Evolutionary conservation across 2,329 filamentous ascomycete genomes (phyloP).

Genomic region (Monilinia polystroma): DNA sequence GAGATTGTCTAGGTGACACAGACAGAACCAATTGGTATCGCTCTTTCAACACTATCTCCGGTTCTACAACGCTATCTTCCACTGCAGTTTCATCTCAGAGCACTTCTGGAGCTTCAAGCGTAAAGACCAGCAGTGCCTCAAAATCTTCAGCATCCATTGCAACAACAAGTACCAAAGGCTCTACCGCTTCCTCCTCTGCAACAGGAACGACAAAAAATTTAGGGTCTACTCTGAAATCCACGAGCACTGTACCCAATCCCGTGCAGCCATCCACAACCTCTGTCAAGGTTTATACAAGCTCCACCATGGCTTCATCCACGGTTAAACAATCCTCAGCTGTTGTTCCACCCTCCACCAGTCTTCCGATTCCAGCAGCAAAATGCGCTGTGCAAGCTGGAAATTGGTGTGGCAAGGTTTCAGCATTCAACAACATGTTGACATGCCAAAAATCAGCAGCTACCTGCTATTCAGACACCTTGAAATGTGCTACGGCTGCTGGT

Average conservation of each 20-base stretch:
- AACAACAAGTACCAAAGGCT: neutral
- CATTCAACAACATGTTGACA: conserved; percentile 9
- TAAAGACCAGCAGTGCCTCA: neutral
- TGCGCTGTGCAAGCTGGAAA: conserved; percentile 16
- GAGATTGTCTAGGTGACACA: conserved; percentile 47
- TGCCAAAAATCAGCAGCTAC: conserved; percentile 21
- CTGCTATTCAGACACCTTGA: conserved; percentile 15
- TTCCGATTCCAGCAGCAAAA: neutral
- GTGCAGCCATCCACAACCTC: conserved; percentile 3
- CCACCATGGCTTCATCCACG: neutral
- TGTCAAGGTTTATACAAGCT: neutral
- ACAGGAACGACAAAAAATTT: neutral
- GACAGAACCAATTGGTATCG: conserved; percentile 45
- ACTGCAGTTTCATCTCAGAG: conserved; percentile 1
- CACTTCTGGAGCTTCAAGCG: neutral
- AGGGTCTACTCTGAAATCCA: neutral
- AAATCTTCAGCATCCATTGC: neutral
- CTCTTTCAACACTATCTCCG: conserved; percentile 20
- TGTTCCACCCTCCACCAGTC: neutral
- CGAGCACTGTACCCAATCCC: neutral
- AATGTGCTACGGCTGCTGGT: conserved; percentile 13
- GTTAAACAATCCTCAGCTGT: neutral
- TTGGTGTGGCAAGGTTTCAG: conserved; percentile 18
- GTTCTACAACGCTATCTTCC: neutral
- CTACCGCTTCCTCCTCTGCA: neutral